Evolutionary conservation across 441 rosid genomes (phyloP).

Genomic region (Populus hybrid): DNA sequence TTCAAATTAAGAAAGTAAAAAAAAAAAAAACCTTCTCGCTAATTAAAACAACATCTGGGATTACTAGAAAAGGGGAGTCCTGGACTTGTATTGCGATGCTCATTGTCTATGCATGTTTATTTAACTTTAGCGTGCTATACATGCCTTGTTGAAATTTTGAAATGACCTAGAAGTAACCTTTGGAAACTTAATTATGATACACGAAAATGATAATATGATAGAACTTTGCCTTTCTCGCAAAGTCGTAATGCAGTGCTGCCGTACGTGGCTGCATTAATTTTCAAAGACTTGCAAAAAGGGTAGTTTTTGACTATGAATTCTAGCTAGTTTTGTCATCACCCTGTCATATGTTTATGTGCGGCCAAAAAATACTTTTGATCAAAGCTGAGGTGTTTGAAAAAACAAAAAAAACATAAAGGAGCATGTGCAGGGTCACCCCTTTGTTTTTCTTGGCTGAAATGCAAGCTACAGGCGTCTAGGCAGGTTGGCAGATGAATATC

Average conservation of each 20-base stretch:
- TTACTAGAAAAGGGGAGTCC: too few relatives aligned
- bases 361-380: slow-evolving; percentile 9
- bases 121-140: not conserved
- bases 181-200: not conserved
- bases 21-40: not conserved
- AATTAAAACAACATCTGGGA: too few relatives aligned
- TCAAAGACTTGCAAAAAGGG: not conserved
- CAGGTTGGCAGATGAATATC: not conserved
- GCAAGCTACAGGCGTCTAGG: not conserved
- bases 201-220: not conserved
- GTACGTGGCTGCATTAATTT: not conserved
- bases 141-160: not conserved
- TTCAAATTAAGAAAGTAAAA: too few relatives aligned
- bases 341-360: not conserved
- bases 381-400: not conserved
- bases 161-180: not conserved
- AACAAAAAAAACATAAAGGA: not conserved
- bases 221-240: not conserved
- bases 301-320: not conserved
- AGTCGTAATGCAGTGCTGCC: not conserved
- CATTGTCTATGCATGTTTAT: not conserved
- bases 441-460: not conserved
- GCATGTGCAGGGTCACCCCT: not conserved
- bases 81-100: too few relatives aligned
- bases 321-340: not conserved